Percentiles rank a stretch among this genome's conserved stretches.
These are phyloP conservation scores for Meyerozyma carpophila DNA, from an alignment of 1,139 yeast genomes.

Conservation along the genomic window DNA sequence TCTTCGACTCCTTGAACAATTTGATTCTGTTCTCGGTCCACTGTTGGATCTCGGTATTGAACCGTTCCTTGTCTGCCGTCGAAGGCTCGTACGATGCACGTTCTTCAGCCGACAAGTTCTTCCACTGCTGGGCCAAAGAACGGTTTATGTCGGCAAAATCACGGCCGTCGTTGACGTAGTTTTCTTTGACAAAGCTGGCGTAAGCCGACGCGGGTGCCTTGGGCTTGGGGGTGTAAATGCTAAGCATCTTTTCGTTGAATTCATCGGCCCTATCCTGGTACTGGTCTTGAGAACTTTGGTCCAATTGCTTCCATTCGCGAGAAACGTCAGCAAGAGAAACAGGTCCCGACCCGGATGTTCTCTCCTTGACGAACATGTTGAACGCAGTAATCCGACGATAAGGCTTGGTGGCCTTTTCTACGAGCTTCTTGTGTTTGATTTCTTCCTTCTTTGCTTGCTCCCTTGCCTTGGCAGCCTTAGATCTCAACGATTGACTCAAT, in stretches of 20 bases:
- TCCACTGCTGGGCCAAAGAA: constrained; percentile 27
- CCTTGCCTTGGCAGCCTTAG: constrained; percentile 6
- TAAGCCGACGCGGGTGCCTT: constrained; percentile 26
- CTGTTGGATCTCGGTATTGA: constrained; percentile 15
- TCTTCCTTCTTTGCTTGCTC: constrained; percentile 5
- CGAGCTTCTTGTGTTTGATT: constrained; percentile 14
- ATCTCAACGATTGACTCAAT: not conserved
- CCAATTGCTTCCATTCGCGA: constrained; percentile 18
- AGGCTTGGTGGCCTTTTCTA: constrained; percentile 23
- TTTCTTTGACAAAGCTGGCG: constrained; percentile 27
- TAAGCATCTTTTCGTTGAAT: constrained; percentile 21
- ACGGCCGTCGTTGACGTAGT: constrained; percentile 20
- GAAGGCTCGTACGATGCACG: constrained; percentile 23
- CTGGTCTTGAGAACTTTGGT: constrained; percentile 22
- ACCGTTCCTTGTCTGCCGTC: constrained; percentile 14
- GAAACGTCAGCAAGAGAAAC: constrained; percentile 13
- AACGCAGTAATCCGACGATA: constrained; percentile 23
- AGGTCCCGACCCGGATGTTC: constrained; percentile 8
- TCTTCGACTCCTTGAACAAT: constrained; percentile 13
- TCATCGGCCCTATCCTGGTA: constrained; percentile 21
- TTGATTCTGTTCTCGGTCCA: constrained; percentile 27
- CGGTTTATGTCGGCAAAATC: constrained; percentile 21
- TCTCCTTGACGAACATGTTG: constrained; percentile 25
- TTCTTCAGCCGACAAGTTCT: constrained; percentile 20
- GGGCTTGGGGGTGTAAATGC: constrained; percentile 30